Base-by-base conservation (phyloP, 352 stramenopile genomes). In the Phytophthora europaea region DNA sequence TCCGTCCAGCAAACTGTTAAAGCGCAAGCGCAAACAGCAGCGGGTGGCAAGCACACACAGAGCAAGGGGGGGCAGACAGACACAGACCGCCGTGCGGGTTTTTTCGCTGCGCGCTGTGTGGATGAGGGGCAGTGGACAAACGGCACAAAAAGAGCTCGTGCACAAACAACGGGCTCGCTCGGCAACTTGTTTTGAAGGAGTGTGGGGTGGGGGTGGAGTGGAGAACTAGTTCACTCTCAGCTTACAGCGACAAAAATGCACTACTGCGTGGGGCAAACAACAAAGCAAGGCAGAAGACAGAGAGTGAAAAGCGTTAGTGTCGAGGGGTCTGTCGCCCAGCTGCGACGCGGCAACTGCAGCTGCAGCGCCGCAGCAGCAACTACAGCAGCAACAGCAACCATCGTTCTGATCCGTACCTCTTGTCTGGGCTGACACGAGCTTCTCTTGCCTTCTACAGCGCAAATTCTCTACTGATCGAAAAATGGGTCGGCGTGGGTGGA, bases 381-480 rank as follows among this genome's bases (percentile, higher is more conserved):
- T 45, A 18, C 36, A 45, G n/a, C 31, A 33, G n/a, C 43, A 23
- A 20, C 45, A 20, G 48, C 38, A 52, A 22, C 9, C 33, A 9
- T 9, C 6, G 16, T 48, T 72, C 53, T 75, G 43, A 75, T 77
- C 48, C 43, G 61, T 65, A 74, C 65, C 54, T 68, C 52, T 53
- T 20, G 26, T 67, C 71, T 61, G 16, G 31, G 26, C 47, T 67
- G 71, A 36, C 10, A 13, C 59, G 31, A 47, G 15, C 54, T 73
- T 68, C 56, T 68, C 52, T 26, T 67, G 33, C 13, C 34, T 53
- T 26, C 60, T 63, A 65, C 53, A 58, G 55, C 55, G 76, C 76
- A 82, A 80, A 82, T 82, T 82, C 72, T 82, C 60, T 73, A 80
- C 40, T 82, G 76, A 73, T 10, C 16, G 50, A 70, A 51, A 45